Evolutionary conservation across 805 yeast genomes (phyloP).

Genomic region (Millerago galiae): DNA sequence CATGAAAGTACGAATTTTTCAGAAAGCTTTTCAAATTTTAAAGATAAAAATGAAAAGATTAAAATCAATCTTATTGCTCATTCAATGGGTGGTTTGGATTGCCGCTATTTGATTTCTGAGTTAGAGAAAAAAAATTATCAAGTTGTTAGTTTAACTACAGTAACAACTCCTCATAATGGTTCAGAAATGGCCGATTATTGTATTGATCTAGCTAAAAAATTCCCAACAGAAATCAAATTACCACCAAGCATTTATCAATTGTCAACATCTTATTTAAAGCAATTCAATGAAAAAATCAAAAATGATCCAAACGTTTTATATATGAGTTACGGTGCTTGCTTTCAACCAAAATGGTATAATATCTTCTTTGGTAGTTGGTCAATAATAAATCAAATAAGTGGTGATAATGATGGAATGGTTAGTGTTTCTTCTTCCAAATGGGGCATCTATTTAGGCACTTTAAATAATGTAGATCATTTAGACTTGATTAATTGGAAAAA

Average conservation of each 20-base stretch:
- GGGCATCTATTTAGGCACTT: slow-evolving; percentile 79
- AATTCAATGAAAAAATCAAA: slow-evolving; percentile 45
- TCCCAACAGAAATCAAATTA: slow-evolving; percentile 14
- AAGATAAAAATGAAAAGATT: slow-evolving; percentile 26
- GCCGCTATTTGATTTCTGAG: slow-evolving; percentile 64
- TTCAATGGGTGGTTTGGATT: slow-evolving; percentile 92
- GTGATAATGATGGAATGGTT: slow-evolving; percentile 82
- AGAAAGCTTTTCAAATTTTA: slow-evolving; percentile 3
- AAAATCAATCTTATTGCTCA: slow-evolving; percentile 77
- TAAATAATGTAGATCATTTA: slow-evolving; percentile 74
- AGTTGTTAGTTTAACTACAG: slow-evolving; percentile 73
- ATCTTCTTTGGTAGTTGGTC: slow-evolving; percentile 61
- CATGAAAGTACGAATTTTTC: slow-evolving; percentile 1
- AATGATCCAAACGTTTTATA: slow-evolving; percentile 62
- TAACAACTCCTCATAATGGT: slow-evolving; percentile 87
- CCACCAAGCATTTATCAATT: slow-evolving; percentile 55
- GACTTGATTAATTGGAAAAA: slow-evolving; percentile 84
- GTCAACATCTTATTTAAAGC: slow-evolving; percentile 45
- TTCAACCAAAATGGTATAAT: slow-evolving; percentile 55
- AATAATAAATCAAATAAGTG: slow-evolving; percentile 40
- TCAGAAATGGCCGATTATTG: slow-evolving; percentile 75
- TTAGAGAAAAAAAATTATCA: slow-evolving; percentile 40
- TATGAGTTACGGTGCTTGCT: slow-evolving; percentile 78
- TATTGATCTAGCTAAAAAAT: slow-evolving; percentile 27
- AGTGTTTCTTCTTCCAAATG: slow-evolving; percentile 72